Evolutionary conservation across 2,329 filamentous ascomycete species (phyloP).

Genomic region (Aspergillus alliaceus): DNA sequence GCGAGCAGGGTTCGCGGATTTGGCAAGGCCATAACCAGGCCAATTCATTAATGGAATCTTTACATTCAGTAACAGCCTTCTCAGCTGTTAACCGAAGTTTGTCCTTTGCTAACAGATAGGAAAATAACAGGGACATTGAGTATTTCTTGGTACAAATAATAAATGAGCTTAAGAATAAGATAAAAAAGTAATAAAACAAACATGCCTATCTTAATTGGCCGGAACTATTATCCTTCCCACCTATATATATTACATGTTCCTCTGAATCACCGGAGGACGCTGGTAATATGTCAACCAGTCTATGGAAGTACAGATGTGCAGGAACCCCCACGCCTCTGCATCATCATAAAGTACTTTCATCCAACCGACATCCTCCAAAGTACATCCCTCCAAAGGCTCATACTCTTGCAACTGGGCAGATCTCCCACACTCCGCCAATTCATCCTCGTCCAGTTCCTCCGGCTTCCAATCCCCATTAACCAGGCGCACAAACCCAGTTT

Average conservation of each 20-base stretch:
- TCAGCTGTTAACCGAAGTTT: too few species aligned
- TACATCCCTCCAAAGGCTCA: conserved; percentile 15
- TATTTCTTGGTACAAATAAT: not conserved
- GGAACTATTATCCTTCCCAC: not conserved
- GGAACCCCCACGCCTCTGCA: conserved; percentile 2
- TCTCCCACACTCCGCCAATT: not conserved
- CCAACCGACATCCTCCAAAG: conserved; percentile 16
- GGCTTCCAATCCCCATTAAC: conserved; percentile 14
- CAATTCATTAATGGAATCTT: too few species aligned
- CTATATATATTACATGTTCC: not conserved
- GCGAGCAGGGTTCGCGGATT: too few species aligned
- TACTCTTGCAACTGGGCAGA: not conserved
- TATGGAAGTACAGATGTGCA: conserved; percentile 1
- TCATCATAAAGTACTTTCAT: conserved; percentile 13
- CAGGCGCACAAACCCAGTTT: conserved; percentile 10
- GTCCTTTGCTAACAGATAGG: too few species aligned
- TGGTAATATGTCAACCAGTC: conserved; percentile 14
- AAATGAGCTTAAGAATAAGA: not conserved
- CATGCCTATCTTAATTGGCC: not conserved
- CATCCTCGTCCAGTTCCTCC: conserved; percentile 1
- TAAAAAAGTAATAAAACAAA: not conserved
- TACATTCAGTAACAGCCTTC: too few species aligned
- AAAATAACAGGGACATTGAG: not conserved
- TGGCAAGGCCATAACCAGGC: too few species aligned
- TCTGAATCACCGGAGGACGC: not conserved